These are phyloP conservation scores for Monosporozyma servazzii DNA, from an alignment of 805 yeast genomes.

Conservation along the genomic window DNA sequence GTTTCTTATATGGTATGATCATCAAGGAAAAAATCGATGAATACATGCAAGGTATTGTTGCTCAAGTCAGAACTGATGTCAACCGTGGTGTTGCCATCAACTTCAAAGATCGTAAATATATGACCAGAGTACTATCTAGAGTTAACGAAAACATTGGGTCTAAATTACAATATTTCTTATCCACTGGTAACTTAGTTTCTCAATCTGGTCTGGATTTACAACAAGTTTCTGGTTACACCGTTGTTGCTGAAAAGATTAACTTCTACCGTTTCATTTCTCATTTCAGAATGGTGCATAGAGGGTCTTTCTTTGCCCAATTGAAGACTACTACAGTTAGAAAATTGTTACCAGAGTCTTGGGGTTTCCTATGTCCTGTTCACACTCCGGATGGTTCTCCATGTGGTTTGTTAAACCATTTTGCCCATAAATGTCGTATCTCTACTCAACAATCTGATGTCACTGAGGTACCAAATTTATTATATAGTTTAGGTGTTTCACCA, in stretches of 20 bases:
- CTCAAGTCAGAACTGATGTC: constrained; percentile 71
- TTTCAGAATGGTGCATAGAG: constrained; percentile 99
- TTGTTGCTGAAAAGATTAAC: constrained; percentile 96
- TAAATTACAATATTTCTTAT: constrained; percentile 85
- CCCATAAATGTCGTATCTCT: constrained; percentile 87
- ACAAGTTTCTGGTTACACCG: constrained; percentile 96
- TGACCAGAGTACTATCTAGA: constrained; percentile 66
- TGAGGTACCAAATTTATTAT: constrained; percentile 54
- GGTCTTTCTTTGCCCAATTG: constrained; percentile 96
- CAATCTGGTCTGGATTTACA: constrained; percentile 96
- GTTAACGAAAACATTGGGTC: constrained; percentile 91
- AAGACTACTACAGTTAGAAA: constrained; percentile 97
- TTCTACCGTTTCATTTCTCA: constrained; percentile 96
- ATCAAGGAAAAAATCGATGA: constrained; percentile 94
- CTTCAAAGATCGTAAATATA: constrained; percentile 75
- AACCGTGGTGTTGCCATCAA: constrained; percentile 73
- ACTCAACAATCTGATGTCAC: constrained; percentile 70
- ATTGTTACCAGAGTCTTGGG: constrained; percentile 96
- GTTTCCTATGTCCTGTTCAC: constrained; percentile 96
- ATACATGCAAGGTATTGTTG: constrained; percentile 61
- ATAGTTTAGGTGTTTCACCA: constrained; percentile 71
- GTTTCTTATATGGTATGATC: constrained; percentile 94
- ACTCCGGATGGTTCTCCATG: constrained; percentile 99
- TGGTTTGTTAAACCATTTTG: constrained; percentile 92
- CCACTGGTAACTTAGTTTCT: constrained; percentile 94